A percentile compares a stretch with the other conserved stretches of the same genome.
Evolutionary conservation across 108 stramenopile species (phyloP).

Genomic region (Skeletonema costatum): DNA sequence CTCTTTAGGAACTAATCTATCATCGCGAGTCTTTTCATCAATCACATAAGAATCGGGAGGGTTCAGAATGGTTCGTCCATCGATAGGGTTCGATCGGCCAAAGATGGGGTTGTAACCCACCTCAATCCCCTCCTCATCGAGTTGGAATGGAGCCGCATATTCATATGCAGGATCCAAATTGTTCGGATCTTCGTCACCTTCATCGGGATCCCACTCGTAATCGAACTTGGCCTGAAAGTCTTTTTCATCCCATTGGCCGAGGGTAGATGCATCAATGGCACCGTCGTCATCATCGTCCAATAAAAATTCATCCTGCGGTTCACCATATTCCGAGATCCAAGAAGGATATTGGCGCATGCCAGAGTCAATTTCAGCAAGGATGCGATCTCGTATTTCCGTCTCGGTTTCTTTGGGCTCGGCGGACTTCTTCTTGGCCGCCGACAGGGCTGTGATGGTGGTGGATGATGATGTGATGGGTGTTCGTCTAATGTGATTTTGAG

Average conservation of each 20-base stretch:
- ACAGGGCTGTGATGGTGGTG: background rate
- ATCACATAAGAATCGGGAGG: slow-evolving; percentile 75
- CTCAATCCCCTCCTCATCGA: slow-evolving; percentile 84
- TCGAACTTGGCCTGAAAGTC: slow-evolving; percentile 66
- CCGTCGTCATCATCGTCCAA: slow-evolving; percentile 55
- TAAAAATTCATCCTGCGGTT: slow-evolving; percentile 19
- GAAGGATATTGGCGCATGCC: background rate
- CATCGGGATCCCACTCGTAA: slow-evolving; percentile 74
- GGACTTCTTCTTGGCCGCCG: background rate
- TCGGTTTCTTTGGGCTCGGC: background rate
- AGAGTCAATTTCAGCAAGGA: background rate
- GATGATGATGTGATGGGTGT: background rate
- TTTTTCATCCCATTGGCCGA: slow-evolving; percentile 68
- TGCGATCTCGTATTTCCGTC: background rate
- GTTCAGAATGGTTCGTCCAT: slow-evolving; percentile 69
- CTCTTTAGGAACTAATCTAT: slow-evolving; percentile 53
- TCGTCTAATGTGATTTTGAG: background rate
- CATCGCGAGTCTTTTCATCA: slow-evolving; percentile 63
- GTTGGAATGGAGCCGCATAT: slow-evolving; percentile 39
- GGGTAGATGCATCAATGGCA: slow-evolving; percentile 65
- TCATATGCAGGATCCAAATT: slow-evolving; percentile 33
- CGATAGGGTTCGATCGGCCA: slow-evolving; percentile 78
- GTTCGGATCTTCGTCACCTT: slow-evolving; percentile 67
- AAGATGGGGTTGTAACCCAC: slow-evolving; percentile 77
- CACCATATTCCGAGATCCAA: slow-evolving; percentile 20